Evolutionary conservation across 2,329 filamentous ascomycete genomes (phyloP), one percentile per base, ranked within the genome.

Genomic region (Periconia macrospinosa): DNA sequence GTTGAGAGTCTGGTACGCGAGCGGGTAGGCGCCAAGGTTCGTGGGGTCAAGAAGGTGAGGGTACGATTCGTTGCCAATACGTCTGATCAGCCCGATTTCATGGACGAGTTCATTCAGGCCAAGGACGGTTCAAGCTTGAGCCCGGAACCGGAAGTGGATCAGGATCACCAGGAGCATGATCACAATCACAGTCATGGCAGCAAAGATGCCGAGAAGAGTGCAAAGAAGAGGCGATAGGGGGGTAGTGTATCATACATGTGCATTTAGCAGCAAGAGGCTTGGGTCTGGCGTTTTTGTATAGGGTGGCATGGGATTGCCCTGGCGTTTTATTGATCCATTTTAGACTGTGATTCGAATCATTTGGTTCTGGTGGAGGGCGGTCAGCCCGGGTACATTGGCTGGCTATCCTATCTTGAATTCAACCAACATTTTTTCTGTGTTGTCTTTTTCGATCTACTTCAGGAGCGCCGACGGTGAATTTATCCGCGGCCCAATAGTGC

Each of bases 1-100:
- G 79, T 96, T 14, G 94, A 99, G 73, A 84, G 88, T 35, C 77
- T 81, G 2, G 82, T 97, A 35, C 85, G 94, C 55, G 82, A 86
- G 43, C 82, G 82, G 52, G 83, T 97, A 23, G 91, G 90, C 27
- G 78, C 81, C 56, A 90, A 88, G 62, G 90, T 97, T 14, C 85
- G 90, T 55, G 93, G 94, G 1, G 91, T 94, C 40, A 87, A 91
- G 72, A 85, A 89, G 58, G 84, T 99, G 33, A 88, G 89, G 57
- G 83, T 97, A 48, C 86, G 92, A 41, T 97, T 97, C 70, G 84
- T 94, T 30, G 83, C 88, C 37, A 84, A 85, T 61, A 86, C 89
- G 17, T 80, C 81, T 27, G 73, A 67, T n/a, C 63, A 67, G 44
- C 78, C 78, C 41, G 80, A 83, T 52, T 83, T 87, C 65, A 86